These are phyloP conservation scores for Leavenworthia alabamica DNA, from an alignment of 345 rosid species.

Conservation along the genomic window DNA sequence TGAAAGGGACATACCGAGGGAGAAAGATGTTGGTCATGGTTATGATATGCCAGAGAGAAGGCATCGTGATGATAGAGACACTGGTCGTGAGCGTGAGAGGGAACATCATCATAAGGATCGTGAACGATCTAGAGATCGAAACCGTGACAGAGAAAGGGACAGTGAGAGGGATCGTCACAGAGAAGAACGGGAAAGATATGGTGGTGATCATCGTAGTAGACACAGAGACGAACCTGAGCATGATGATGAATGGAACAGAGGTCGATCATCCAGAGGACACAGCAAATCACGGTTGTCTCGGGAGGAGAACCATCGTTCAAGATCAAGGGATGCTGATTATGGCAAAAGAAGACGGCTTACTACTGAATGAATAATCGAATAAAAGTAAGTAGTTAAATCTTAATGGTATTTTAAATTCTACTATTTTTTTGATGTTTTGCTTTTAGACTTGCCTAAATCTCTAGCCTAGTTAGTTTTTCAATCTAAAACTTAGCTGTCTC, in stretches of 20 bases:
- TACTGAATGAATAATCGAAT: slow-evolving; percentile 34
- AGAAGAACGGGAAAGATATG: slow-evolving; percentile 58
- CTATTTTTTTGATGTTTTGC: not conserved
- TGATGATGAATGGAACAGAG: slow-evolving; percentile 62
- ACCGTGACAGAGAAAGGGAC: slow-evolving; percentile 51
- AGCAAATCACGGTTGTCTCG: slow-evolving; percentile 53
- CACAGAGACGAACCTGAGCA: slow-evolving; percentile 54
- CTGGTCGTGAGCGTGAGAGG: slow-evolving; percentile 55
- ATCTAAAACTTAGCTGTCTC: not conserved
- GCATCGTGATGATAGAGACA: slow-evolving; percentile 58
- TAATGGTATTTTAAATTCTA: not conserved
- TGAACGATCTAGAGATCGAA: slow-evolving; percentile 58
- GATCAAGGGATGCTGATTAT: slow-evolving; percentile 73
- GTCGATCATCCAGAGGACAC: slow-evolving; percentile 57
- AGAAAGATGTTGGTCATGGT: slow-evolving; percentile 52
- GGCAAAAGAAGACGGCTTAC: slow-evolving; percentile 71
- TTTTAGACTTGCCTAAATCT: not conserved
- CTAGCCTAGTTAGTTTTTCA: not conserved
- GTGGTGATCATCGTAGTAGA: slow-evolving; percentile 46
- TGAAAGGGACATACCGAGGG: slow-evolving; percentile 57
- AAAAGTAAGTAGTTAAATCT: slow-evolving; percentile 20
- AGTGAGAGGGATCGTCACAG: slow-evolving; percentile 55
- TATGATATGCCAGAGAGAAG: slow-evolving; percentile 54
- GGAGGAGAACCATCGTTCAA: slow-evolving; percentile 61
- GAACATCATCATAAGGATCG: slow-evolving; percentile 55